Conservation (phyloP, 2,329 filamentous ascomycete species). For the Fonsecaea pedrosoi region DNA sequence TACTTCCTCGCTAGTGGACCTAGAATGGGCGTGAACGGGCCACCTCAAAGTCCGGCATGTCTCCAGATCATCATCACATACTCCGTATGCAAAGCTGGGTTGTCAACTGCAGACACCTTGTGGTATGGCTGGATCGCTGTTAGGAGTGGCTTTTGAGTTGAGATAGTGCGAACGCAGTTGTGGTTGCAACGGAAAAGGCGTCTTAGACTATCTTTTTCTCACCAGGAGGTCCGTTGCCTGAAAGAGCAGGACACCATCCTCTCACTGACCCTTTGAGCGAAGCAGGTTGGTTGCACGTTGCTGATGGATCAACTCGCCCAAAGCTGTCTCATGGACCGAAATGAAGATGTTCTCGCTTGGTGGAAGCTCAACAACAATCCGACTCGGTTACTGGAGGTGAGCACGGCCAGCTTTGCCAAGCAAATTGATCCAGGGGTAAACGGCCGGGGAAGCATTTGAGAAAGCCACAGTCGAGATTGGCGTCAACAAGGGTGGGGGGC, state of each 20-base stretch:
- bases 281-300: constrained; percentile 7
- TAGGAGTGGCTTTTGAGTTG: constrained; percentile 2
- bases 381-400: background rate
- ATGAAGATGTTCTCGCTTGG: constrained; percentile 33
- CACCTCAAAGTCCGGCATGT: background rate
- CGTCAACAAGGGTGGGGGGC: constrained; percentile 23
- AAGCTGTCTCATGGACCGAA: constrained; percentile 22
- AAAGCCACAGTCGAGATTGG: constrained; percentile 30
- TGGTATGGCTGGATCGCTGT: background rate
- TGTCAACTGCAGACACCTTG: background rate
- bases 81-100: background rate
- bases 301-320: constrained; percentile 1
- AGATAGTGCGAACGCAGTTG: background rate
- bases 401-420: constrained; percentile 19
- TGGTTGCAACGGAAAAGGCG: constrained; percentile 1
- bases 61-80: background rate
- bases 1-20: constrained; percentile 1
- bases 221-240: background rate
- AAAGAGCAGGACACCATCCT: constrained; percentile 2
- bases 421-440: constrained; percentile 19
- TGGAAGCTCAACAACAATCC: background rate
- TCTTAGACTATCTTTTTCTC: background rate
- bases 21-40: background rate
- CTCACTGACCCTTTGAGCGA: background rate
- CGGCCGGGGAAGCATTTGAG: constrained; percentile 24